A percentile compares a stretch with the other conserved stretches of the same genome.
phyloP scores from a whole-genome alignment of 306 rosid genomes.

The Alnus rubra region DNA sequence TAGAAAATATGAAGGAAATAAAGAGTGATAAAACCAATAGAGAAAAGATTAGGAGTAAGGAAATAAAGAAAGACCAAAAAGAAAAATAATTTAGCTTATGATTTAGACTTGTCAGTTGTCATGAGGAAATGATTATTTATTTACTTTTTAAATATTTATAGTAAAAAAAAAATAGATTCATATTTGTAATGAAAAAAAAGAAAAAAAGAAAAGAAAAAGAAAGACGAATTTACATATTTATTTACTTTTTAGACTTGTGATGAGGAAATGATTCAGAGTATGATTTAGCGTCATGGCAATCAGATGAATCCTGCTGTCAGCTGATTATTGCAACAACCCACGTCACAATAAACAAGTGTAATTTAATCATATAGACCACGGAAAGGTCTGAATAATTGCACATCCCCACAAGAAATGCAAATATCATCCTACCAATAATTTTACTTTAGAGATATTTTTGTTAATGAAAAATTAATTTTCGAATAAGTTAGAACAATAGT shows the following conservation, averaged over 20 bases:
- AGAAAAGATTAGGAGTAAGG: too few relatives aligned
- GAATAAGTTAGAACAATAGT: background rate
- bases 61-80: too few relatives aligned
- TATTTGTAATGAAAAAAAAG: too few relatives aligned
- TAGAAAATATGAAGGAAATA: too few relatives aligned
- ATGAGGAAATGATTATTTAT: too few relatives aligned
- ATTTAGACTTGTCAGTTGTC: too few relatives aligned
- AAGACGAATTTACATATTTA: too few relatives aligned
- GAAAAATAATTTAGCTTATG: too few relatives aligned
- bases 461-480: background rate
- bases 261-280: background rate
- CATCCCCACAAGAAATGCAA: slow-evolving; percentile 8
- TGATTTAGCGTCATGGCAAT: background rate
- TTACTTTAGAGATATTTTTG: background rate
- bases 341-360: slow-evolving; percentile 20
- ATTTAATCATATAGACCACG: background rate
- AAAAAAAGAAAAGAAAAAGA: too few relatives aligned
- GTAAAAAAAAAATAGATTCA: too few relatives aligned
- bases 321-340: slow-evolving; percentile 35
- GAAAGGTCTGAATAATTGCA: slow-evolving; percentile 22
- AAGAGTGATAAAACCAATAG: too few relatives aligned
- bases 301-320: slow-evolving; percentile 10
- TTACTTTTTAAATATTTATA: too few relatives aligned
- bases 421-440: background rate
- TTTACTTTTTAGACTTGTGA: background rate